Evolutionary conservation across 2,329 filamentous ascomycete species (phyloP).

Genomic region (Graphiopsis chlorocephala): DNA sequence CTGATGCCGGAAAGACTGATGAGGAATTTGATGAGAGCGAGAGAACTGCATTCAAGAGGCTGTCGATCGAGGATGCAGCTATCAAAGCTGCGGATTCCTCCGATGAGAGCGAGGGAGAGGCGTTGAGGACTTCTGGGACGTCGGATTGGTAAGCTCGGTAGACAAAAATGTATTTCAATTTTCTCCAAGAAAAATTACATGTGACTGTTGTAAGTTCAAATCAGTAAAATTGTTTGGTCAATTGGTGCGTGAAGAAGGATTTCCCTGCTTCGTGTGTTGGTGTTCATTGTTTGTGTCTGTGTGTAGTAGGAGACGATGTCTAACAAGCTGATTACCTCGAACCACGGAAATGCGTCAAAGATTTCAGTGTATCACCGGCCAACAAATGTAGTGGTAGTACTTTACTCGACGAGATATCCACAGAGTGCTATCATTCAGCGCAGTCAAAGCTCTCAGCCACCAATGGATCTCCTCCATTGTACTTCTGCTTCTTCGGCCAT

Average conservation of each 20-base stretch:
- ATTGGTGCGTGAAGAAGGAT: too few relatives aligned
- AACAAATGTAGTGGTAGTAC: too few relatives aligned
- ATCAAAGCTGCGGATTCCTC: not conserved
- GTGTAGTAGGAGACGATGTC: not conserved
- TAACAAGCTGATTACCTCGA: not conserved
- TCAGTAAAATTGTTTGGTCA: too few relatives aligned
- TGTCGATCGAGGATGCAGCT: not conserved
- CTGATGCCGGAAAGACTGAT: not conserved
- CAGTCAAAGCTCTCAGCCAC: slow-evolving; percentile 11
- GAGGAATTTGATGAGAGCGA: not conserved
- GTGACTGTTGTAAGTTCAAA: too few relatives aligned
- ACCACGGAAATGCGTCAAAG: not conserved
- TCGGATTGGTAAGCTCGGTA: not conserved
- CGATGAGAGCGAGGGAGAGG: not conserved
- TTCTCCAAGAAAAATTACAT: not conserved
- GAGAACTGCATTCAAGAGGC: too few relatives aligned
- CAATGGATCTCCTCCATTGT: slow-evolving; percentile 19
- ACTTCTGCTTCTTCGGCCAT: slow-evolving; percentile 22
- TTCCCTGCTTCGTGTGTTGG: too few relatives aligned
- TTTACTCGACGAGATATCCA: not conserved
- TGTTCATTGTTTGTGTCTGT: not conserved
- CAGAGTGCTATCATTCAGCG: not conserved
- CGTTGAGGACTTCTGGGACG: not conserved
- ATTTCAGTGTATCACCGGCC: not conserved
- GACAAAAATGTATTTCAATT: not conserved